These are phyloP conservation scores for Protostelium mycophagum DNA, from an alignment of 78 protist species.

Conservation along the genomic window DNA sequence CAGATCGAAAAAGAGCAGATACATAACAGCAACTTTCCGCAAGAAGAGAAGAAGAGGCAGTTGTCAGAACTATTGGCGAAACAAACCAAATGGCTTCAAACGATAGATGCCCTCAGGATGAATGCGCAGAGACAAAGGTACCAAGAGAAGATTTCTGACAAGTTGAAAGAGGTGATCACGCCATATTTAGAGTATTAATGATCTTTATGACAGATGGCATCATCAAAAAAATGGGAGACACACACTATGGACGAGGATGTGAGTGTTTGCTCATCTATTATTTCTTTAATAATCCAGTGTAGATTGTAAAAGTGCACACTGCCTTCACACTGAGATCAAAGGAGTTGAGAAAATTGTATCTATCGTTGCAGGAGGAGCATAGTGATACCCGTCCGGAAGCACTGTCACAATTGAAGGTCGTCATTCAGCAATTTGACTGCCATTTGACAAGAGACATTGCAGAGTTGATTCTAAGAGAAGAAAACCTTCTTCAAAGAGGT, in stretches of 20 bases:
- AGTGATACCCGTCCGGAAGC: slow-evolving; percentile 73
- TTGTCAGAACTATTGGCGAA: slow-evolving; percentile 56
- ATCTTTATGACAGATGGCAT: not conserved
- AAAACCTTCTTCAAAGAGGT: slow-evolving; percentile 38
- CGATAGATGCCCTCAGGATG: slow-evolving; percentile 67
- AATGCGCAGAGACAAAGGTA: slow-evolving; percentile 25
- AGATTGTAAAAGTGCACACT: slow-evolving; percentile 47
- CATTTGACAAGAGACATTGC: slow-evolving; percentile 61
- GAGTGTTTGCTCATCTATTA: not conserved
- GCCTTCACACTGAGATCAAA: slow-evolving; percentile 67
- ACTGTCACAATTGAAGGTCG: slow-evolving; percentile 66
- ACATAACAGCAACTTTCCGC: not conserved
- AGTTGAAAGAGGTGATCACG: slow-evolving; percentile 12
- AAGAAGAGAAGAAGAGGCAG: slow-evolving; percentile 22
- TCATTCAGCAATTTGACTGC: slow-evolving; percentile 76
- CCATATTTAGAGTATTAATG: not conserved
- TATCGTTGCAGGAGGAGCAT: slow-evolving; percentile 12
- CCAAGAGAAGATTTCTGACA: not conserved
- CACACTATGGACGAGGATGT: not conserved
- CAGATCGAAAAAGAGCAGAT: slow-evolving; percentile 42
- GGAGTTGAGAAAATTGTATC: slow-evolving; percentile 62
- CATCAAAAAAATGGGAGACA: not conserved
- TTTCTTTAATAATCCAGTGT: not conserved
- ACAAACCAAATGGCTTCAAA: slow-evolving; percentile 75
- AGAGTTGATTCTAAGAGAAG: slow-evolving; percentile 79